Base-by-base conservation (phyloP, 805 yeast genomes). In the Schizosaccharomyces osmophilus region DNA sequence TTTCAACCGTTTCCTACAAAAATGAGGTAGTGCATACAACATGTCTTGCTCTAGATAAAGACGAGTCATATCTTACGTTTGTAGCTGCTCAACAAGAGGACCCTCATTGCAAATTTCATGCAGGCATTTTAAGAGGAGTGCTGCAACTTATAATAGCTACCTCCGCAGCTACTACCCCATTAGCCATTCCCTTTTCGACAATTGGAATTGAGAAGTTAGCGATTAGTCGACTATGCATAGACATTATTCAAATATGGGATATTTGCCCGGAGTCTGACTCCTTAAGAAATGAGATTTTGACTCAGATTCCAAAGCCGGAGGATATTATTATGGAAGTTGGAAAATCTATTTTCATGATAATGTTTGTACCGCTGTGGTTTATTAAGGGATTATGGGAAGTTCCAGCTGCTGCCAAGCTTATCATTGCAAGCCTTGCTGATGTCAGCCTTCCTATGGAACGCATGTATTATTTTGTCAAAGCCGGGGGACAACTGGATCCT, bases 361-460 rank as follows among this genome's bases (percentile, higher is more conserved):
- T 57, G 26, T 36, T 57, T 39, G 2, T 41, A 22, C 60, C 60
- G 2, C 26, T 57, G 2, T 22, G 42, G 26, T 24, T 57, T 36
- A 19, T 57, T 3, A 57, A 57, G 48, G 60, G 60, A n/a, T n/a
- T 57, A 29, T 57, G 60, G 60, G 60, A 57, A 26, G 60, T 24
- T 57, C 60, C 60, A 36, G 24, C 29, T 19, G 45, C 60, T 3
- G 60, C 42, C 22, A 57, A 41, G 45, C 8, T 36, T 9, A 36
- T 57, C 11, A 57, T 36, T 32, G 48, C 22, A 57, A 26, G 60
- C 29, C 32, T 31, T 6, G 60, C 60, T 15, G 60, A 57, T n/a
- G 48, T 31, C 17, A 29, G 29, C 5, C 26, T 57, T 4, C 43
- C 48, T 36, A n/a, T 57, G 19, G 45, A 57, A 41, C 43, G 60